Evolutionary conservation across 768 basidiomycete species (phyloP), one percentile per base, ranked within the genome.

Genomic region (Lactifluus pinguis): DNA sequence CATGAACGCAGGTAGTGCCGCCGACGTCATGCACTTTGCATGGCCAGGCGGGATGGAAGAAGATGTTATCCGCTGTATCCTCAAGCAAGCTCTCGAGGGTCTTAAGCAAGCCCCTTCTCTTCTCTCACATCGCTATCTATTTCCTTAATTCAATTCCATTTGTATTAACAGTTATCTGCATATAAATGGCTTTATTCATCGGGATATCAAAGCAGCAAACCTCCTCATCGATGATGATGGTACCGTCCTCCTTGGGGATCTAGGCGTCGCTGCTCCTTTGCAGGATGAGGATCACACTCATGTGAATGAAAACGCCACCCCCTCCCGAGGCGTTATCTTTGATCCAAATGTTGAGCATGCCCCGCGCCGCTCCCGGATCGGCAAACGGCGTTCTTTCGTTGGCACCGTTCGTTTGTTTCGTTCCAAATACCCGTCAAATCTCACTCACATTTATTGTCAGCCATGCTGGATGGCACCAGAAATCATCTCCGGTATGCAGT

Each of bases 381-480:
- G 86, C n/a, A 93, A 90, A 69, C 82, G 94, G 59, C 90, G 87
- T 69, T 90, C 87, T 10, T 97, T 97, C 69, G 95, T 97, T 14
- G 95, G 95, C 52, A 97, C 94, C 29, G 87, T 88, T 60, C 53
- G 83, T 72, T 32, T 6, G 8, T 50, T 60, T 25, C 39, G 17
- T 39, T n/a, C 51, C 9, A 15, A 39, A 30, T 44, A 32, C 32
- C 2, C 4, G 1, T 34, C 2, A 5, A 34, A 41, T 38, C 38
- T 10, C 48, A 44, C 14, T 11, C n/a, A 44, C 17, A n/a, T 34
- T 32, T 41, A 29, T 25, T 36, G 3, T 15, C 49, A 85, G 83
- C 95, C 95, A 1, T 92, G 89, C 70, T 97, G 92, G 92, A 98
- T 97, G 94, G 92, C 95, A 0, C 95, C 95, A 2, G 95, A 98